Evolutionary conservation across 768 basidiomycete species (phyloP), one percentile per base, ranked within the genome.

Genomic region (Boletellus sp.): DNA sequence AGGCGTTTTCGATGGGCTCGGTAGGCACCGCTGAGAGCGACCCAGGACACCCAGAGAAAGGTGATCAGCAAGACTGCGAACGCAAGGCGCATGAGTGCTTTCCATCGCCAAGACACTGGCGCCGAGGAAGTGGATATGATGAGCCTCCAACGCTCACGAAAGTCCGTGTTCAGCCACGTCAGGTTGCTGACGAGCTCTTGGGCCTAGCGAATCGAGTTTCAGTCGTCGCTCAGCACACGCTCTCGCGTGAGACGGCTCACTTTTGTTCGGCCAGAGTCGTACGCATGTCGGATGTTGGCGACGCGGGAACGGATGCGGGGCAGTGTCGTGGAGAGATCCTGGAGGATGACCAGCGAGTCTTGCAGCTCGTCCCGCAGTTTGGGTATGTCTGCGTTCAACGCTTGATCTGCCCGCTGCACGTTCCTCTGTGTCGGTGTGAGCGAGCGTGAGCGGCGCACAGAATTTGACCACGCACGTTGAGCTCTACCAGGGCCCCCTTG

Each of bases 111-210:
- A 20, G 87, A 85, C 19, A 89, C 87, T 2, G 88, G 88, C 42
- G 83, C 81, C 2, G 75, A 74, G 3, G 82, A 74, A 1, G 86
- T 84, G 72, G 90, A 90, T 58, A 90, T 81, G 68, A 82, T 84
- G 20, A 76, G 67, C 37, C 85, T 78, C 80, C 84, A 85, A 12
- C 87, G 84, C 63, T 84, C 82, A 49, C 85, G 84, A 64, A 87
- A 83, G 42, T 85, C 83, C 0, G 84, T 89, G 62, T 90, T 88
- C 20, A 89, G 74, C 87, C 87, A 90, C 46, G 74, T 74, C 38
- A 90, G 71, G 47, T 83, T 83, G 3, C 66, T 64, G n/a, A 83
- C 80, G 16, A 90, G 79, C 6, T 73, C 67, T 57, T 78, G 74
- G 9, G 88, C 88, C 87, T 90, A 28, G 9, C 40, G 26, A 7